A percentile compares a stretch with the other conserved stretches of the same genome.
Conservation (phyloP, 225 moss, liverwort and hornwort species). For the Lunularia cruciata region DNA sequence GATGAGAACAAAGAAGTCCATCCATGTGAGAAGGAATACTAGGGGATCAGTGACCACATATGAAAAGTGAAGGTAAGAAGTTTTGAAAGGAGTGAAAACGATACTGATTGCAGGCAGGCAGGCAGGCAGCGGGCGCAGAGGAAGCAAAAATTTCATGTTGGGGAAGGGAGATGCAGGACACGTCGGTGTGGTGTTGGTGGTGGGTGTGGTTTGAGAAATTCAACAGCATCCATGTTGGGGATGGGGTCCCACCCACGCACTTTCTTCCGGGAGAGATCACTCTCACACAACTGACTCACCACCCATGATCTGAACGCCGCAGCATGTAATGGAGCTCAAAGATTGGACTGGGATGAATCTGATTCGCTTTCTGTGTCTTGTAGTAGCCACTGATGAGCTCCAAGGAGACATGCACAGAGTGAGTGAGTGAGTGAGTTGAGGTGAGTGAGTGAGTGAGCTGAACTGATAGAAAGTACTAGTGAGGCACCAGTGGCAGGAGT, state of each 20-base stretch:
- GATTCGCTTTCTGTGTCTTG: slow-evolving; percentile 15
- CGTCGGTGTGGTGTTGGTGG: slow-evolving; percentile 4
- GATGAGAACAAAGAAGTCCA: not conserved
- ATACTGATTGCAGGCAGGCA: not conserved
- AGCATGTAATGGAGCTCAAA: slow-evolving; percentile 3
- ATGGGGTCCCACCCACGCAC: slow-evolving; percentile 4
- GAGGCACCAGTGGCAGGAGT: not conserved
- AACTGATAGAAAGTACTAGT: not conserved
- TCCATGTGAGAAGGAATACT: not conserved
- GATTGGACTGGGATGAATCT: not conserved
- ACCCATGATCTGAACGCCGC: slow-evolving; percentile 4
- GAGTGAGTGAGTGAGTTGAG: slow-evolving; percentile 4
- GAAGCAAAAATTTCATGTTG: slow-evolving; percentile 4
- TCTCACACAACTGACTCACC: slow-evolving; percentile 3
- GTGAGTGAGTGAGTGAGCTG: slow-evolving; percentile 4
- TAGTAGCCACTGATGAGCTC: slow-evolving; percentile 4
- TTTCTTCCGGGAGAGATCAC: not conserved
- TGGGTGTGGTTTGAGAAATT: slow-evolving; percentile 3
- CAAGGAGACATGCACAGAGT: slow-evolving; percentile 14
- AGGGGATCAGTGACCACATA: not conserved
- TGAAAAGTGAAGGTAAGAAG: no score
- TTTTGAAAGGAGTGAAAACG: not conserved
- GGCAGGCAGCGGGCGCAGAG: not conserved
- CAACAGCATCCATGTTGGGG: not conserved
- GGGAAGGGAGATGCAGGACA: slow-evolving; percentile 8